phyloP scores from a whole-genome alignment of 1,284 basidiomycete genomes.

The Schizophyllum amplum region DNA sequence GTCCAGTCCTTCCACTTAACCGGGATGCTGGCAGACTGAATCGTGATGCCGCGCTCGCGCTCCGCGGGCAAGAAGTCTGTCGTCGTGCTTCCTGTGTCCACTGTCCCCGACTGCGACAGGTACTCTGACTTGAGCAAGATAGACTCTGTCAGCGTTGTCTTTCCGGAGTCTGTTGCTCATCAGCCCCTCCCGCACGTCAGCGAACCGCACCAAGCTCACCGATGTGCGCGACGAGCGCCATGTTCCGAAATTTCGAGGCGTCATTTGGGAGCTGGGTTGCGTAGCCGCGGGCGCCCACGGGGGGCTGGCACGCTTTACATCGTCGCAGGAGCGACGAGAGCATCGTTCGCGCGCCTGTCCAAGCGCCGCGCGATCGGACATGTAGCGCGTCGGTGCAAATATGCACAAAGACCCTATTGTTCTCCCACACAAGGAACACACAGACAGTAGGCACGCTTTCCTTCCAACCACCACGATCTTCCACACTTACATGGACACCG shows the following conservation, averaged over 20 bases:
- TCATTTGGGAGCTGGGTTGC: conserved; percentile 26
- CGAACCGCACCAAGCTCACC: conserved; percentile 34
- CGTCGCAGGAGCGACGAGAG: neutral
- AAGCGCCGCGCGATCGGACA: neutral
- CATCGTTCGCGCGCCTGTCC: neutral
- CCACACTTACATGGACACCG: neutral
- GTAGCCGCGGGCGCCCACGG: neutral
- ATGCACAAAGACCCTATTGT: neutral
- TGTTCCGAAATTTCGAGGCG: conserved; percentile 53
- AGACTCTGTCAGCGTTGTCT: conserved; percentile 87
- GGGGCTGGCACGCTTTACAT: neutral
- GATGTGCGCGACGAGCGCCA: conserved; percentile 80
- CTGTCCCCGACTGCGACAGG: conserved; percentile 67
- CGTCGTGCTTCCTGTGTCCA: conserved; percentile 85
- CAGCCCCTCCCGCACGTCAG: conserved; percentile 1
- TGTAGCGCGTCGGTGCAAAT: neutral
- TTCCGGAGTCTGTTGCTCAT: conserved; percentile 66
- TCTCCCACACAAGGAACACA: neutral
- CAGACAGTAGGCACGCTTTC: neutral
- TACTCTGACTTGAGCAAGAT: conserved; percentile 74
- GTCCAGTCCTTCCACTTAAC: conserved; percentile 81
- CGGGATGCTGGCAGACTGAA: conserved; percentile 87
- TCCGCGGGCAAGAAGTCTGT: conserved; percentile 89
- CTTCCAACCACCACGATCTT: neutral
- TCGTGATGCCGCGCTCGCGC: conserved; percentile 84